phyloP scores from a whole-genome alignment of 1,284 basidiomycete species.

The Ganoderma resinaceum region DNA sequence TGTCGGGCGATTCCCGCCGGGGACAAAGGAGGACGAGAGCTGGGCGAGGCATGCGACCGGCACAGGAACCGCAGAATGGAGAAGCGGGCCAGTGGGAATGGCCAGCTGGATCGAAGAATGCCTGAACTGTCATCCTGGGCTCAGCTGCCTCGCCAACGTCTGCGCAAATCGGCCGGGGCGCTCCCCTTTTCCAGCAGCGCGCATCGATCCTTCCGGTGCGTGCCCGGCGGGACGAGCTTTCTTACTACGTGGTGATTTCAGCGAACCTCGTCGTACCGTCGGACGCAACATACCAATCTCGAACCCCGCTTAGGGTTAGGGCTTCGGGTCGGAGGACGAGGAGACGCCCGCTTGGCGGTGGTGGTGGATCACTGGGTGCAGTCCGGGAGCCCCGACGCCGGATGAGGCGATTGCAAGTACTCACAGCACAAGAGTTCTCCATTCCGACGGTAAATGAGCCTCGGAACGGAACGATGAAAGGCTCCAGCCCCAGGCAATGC shows the following conservation, averaged over 20 bases:
- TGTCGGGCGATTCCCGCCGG: conserved; percentile 29
- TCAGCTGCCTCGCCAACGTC: conserved; percentile 24
- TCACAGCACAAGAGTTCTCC: conserved; percentile 10
- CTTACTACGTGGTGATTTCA: conserved; percentile 20
- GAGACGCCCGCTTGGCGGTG: conserved; percentile 16
- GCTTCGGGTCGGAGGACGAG: conserved; percentile 13
- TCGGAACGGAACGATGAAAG: conserved; percentile 4
- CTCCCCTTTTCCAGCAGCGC: conserved; percentile 15
- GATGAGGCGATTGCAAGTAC: conserved; percentile 20
- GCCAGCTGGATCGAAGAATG: conserved; percentile 25
- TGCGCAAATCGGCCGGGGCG: conserved; percentile 12
- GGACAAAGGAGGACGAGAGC: conserved; percentile 30
- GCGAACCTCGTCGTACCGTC: conserved; percentile 13
- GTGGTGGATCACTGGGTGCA: conserved; percentile 21
- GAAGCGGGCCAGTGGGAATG: conserved; percentile 31
- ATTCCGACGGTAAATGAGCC: conserved; percentile 11
- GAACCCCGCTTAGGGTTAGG: conserved; percentile 24
- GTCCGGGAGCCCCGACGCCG: conserved; percentile 19
- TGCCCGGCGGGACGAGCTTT: conserved; percentile 21
- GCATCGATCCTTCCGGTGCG: conserved; percentile 26
- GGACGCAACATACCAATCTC: conserved; percentile 29
- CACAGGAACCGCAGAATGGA: conserved; percentile 34
- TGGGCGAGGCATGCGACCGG: conserved; percentile 24
- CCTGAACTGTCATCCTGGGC: conserved; percentile 29
- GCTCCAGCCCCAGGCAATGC: not conserved